Percentiles rank a stretch among this genome's conserved stretches.
Evolutionary conservation across 306 rosid genomes (phyloP).

Genomic region (Mimosa pudica): DNA sequence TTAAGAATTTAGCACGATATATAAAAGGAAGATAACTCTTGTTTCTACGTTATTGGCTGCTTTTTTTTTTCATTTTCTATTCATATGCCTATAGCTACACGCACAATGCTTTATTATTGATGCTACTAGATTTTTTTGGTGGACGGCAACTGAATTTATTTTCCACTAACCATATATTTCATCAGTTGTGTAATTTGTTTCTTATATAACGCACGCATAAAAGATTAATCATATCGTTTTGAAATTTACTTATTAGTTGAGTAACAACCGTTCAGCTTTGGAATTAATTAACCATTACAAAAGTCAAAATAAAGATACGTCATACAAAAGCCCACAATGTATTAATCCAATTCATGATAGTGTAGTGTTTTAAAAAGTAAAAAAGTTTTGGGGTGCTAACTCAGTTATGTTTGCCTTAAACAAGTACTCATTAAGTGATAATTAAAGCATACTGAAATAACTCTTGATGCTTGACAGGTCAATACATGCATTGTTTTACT

Average conservation of each 20-base stretch:
- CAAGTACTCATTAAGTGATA: background rate
- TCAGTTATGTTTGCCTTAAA: background rate
- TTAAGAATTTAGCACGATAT: slow-evolving; percentile 32
- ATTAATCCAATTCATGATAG: background rate
- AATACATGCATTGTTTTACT: background rate
- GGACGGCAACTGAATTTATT: slow-evolving; percentile 22
- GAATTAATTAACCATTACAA: background rate
- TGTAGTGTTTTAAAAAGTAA: background rate
- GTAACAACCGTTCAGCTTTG: background rate
- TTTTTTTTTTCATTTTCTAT: slow-evolving; percentile 39
- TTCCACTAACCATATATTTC: background rate
- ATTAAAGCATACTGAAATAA: background rate
- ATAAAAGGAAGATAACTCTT: slow-evolving; percentile 53
- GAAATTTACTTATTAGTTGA: slow-evolving; percentile 1
- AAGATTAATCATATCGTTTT: background rate
- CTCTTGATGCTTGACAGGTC: background rate
- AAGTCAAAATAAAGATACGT: slow-evolving; percentile 11
- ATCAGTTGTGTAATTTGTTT: background rate
- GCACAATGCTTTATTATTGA: slow-evolving; percentile 24
- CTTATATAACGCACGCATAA: slow-evolving; percentile 21
- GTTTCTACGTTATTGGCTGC: slow-evolving; percentile 49
- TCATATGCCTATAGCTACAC: slow-evolving; percentile 20
- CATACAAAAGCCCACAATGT: background rate
- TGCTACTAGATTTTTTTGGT: slow-evolving; percentile 20
- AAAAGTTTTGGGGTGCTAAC: background rate